Percentiles rank a stretch among this genome's conserved stretches.
phyloP scores from a whole-genome alignment of 768 basidiomycete genomes.

The Tylopilus plumbeoviolaceoides region DNA sequence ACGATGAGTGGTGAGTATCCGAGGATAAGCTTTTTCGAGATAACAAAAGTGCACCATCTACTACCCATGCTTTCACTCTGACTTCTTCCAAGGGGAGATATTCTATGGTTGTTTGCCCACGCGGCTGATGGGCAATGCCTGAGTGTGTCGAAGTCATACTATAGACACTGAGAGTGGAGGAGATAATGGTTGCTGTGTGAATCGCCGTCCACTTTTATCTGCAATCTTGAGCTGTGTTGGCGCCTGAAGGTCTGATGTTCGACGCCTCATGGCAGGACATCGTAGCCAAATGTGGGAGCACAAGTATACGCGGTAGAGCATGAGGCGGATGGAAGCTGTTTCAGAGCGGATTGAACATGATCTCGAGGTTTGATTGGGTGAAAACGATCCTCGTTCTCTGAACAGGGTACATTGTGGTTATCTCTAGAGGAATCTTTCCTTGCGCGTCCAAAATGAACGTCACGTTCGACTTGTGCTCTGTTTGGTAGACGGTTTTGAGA shows the following conservation, averaged over 20 bases:
- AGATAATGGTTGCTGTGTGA: slow-evolving; percentile 4
- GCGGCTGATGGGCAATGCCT: slow-evolving; percentile 33
- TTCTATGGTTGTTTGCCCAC: slow-evolving; percentile 19
- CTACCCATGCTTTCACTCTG: slow-evolving; percentile 35
- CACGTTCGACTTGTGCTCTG: no score
- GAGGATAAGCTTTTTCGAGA: slow-evolving; percentile 1
- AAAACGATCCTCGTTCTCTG: no score
- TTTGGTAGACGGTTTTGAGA: no score
- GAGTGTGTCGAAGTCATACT: slow-evolving; percentile 16
- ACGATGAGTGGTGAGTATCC: not conserved
- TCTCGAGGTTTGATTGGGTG: not conserved
- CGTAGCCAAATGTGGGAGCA: slow-evolving; percentile 1
- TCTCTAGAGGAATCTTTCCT: slow-evolving; percentile 8
- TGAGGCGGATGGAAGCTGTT: not conserved
- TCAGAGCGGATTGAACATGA: not conserved
- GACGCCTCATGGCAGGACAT: slow-evolving; percentile 2
- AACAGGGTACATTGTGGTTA: not conserved
- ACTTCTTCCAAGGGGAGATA: slow-evolving; percentile 42
- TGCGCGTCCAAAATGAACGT: no score
- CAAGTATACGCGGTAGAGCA: not conserved
- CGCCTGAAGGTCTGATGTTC: not conserved
- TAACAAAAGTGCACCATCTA: slow-evolving; percentile 36
- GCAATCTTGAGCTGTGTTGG: slow-evolving; percentile 5
- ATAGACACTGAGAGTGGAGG: not conserved
- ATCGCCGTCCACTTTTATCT: slow-evolving; percentile 9